Evolutionary conservation across 805 yeast species (phyloP), one percentile per base, ranked within the genome.

Genomic region (Pichia eremophila): DNA sequence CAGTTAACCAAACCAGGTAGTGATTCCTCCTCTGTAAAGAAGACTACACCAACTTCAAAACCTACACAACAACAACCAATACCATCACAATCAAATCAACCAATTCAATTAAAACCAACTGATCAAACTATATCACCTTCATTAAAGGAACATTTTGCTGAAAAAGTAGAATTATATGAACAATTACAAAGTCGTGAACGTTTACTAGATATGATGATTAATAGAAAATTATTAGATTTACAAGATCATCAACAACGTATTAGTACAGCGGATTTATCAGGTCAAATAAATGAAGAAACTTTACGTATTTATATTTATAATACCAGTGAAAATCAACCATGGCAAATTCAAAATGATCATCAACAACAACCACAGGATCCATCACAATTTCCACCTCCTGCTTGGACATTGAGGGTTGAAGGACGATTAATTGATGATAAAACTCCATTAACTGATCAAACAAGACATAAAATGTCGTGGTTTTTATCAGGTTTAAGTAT

Each of bases 361-460:
- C 32, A 12, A 11, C 39, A 22, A 11, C n/a, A 11, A 41, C 45
- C 19, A n/a, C n/a, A 12, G 8, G 47, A 49, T 22, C 25, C 4
- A 22, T 22, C 25, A 18, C 50, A 46, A 47, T 44, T 61, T 49
- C 41, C 58, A 48, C 60, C 56, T 4, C 75, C 86, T 17, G 14
- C 15, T 17, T 91, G 97, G 97, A 84, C 93, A 1, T 73, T 91
- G 54, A 74, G 95, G 48, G 76, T 93, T 27, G 98, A 93, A 65
- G 99, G 99, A 14, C 72, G 90, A 50, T 67, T 87, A 25, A 67
- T 90, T 18, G 68, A 74, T 53, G 65, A 62, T 56, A 61, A 61
- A 8, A 74, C 70, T 45, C 68, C 72, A 10, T 72, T 72, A 1
- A 77, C 72, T 28, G 75, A 72, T 39, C 70, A 77, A 3, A 54